Percentiles rank a stretch among this genome's conserved stretches.
Evolutionary conservation across 2,329 filamentous ascomycete genomes (phyloP).

Genomic region (Byssothecium circinans): DNA sequence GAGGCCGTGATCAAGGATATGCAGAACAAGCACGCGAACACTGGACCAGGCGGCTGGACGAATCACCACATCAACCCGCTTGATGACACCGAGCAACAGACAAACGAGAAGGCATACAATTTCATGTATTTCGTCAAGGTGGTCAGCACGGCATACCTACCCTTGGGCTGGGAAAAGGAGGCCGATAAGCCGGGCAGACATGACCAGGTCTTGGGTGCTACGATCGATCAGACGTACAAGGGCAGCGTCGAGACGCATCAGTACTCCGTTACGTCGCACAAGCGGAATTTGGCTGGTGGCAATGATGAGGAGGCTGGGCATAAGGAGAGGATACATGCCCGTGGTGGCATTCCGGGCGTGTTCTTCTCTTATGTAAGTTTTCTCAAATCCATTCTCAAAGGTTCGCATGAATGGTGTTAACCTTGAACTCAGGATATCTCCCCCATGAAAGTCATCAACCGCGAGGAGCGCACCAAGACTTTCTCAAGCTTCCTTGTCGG

Average conservation of each 20-base stretch:
- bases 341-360: conserved; percentile 91
- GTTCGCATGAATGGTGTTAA: conserved; percentile 11
- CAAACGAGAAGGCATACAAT: conserved; percentile 82
- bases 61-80: conserved; percentile 92
- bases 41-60: conserved; percentile 68
- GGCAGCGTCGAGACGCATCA: conserved; percentile 97
- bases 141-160: conserved; percentile 91
- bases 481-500: conserved; percentile 92
- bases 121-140: conserved; percentile 99
- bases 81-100: conserved; percentile 75
- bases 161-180: conserved; percentile 78
- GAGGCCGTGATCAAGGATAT: conserved; percentile 59
- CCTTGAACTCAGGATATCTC: conserved; percentile 81
- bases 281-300: conserved; percentile 81
- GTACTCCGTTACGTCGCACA: conserved; percentile 97
- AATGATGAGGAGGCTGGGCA: conserved; percentile 85
- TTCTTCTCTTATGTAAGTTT: conserved; percentile 97
- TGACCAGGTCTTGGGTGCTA: conserved; percentile 54
- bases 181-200: conserved; percentile 44
- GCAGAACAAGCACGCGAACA: conserved; percentile 52
- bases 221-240: conserved; percentile 59
- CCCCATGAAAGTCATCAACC: conserved; percentile 99
- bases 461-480: conserved; percentile 84
- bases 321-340: conserved; percentile 85
- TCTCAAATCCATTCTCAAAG: too few species aligned